Base-by-base conservation (phyloP, 2,329 filamentous ascomycete species). In the Colletotrichum navitas region DNA sequence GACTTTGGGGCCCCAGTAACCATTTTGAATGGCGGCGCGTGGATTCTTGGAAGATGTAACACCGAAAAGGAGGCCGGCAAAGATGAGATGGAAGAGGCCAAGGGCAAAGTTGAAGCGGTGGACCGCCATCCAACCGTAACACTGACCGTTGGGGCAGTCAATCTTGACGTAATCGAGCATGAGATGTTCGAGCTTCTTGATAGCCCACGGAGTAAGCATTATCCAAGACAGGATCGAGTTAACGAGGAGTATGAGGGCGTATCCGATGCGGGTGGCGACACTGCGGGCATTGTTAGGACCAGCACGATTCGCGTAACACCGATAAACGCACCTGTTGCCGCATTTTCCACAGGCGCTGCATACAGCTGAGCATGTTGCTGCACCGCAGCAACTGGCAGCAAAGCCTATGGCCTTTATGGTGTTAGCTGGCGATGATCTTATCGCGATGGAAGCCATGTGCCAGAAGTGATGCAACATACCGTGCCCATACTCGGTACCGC, bases 151-250 rank as follows among this genome's bases (percentile, higher is more conserved):
- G 36, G 94, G 92, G 80, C 96, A 99, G 78, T 92, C 92, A 79
- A 99, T 97, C 78, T 94, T 94, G 85, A 99, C 95, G 79, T 98
- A 98, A 83, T 98, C 94, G 75, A 99, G 88, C 16, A 94, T 96
- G 66, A 98, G 86, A 75, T 97, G 90, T 83, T 98, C 91, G 7
- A 99, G 87, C 81, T 98, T 98, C 78, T 97, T 94, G 80, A 99
- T 93, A 43, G 96, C 96, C 96, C 96, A 99, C 64, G 94, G 94
- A 29, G 96, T 99, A 84, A 99, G 94, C 94, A 98, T 97, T 76
- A 99, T 94, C 96, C 96, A 99, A 45, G 96, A 95, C 63, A 98
- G 81, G 75, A 98, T 97, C 71, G 95, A 98, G 87, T 99, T 99
- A 82, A 98, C 84, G 75, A 99, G 91, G 66, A 99, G 93, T 74